Evolutionary conservation across 192 early-diverging fungal genomes (phyloP).

Genomic region (Entomortierella parvispora): DNA sequence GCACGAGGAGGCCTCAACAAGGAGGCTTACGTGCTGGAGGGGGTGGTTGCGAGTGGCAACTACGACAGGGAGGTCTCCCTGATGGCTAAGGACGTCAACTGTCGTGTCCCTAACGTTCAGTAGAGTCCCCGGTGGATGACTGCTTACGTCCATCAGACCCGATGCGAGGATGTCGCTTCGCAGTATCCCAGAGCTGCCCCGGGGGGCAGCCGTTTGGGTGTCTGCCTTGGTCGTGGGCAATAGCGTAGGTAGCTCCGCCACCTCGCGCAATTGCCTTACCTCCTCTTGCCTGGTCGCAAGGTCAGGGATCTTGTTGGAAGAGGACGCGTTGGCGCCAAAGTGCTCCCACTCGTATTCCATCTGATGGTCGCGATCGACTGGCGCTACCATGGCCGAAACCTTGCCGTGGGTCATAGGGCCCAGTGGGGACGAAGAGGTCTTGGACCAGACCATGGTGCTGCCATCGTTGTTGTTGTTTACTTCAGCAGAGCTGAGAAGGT

Average conservation of each 20-base stretch:
- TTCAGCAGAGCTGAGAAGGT: conserved; percentile 2
- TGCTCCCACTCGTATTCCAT: conserved; percentile 18
- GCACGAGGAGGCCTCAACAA: too few species aligned
- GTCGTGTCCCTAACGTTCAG: not conserved
- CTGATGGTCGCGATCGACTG: not conserved
- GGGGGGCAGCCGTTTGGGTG: not conserved
- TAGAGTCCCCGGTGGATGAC: not conserved
- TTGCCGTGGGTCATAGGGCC: not conserved
- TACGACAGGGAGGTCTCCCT: too few species aligned
- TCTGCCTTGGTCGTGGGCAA: not conserved
- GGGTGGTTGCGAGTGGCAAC: too few species aligned
- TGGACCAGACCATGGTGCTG: not conserved
- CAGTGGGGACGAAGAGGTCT: too few species aligned
- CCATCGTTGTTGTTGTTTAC: not conserved
- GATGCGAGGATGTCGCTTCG: not conserved
- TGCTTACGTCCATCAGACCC: conserved; percentile 2
- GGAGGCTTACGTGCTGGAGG: too few species aligned
- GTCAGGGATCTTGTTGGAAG: conserved; percentile 2
- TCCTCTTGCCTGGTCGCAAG: not conserved
- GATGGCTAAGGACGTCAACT: not conserved
- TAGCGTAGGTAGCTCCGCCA: not conserved
- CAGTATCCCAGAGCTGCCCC: not conserved
- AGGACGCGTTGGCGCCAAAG: not conserved
- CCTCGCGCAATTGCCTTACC: not conserved
- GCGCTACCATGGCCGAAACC: not conserved